Evolutionary conservation across 139 green algal species (phyloP).

Genomic region (Eudorina sp.): DNA sequence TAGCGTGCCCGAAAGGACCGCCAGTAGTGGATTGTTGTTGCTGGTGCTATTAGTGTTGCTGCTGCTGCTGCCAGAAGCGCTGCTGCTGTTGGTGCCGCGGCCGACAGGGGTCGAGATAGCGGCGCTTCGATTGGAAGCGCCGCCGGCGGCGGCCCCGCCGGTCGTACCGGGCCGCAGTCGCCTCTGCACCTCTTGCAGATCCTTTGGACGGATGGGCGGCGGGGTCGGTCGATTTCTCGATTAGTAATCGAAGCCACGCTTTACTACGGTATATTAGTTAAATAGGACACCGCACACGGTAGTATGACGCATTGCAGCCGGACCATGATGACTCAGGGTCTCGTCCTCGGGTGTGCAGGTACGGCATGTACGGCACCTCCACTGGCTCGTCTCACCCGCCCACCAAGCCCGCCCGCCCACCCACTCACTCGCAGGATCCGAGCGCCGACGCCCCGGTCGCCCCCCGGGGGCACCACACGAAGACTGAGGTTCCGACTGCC

Average conservation of each 20-base stretch:
- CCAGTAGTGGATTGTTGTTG: constrained; percentile 15
- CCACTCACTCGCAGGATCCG: constrained; percentile 5
- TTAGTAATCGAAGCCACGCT: too few species aligned
- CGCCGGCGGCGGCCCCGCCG: too few species aligned
- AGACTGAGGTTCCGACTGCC: background rate
- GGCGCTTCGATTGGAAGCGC: too few species aligned
- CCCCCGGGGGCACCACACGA: constrained; percentile 1
- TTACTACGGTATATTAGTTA: too few species aligned
- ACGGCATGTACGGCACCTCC: too few species aligned
- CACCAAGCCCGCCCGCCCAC: background rate
- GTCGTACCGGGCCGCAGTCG: background rate
- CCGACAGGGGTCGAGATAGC: too few species aligned
- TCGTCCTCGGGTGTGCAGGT: too few species aligned
- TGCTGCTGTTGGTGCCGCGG: too few species aligned
- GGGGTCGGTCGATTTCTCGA: background rate
- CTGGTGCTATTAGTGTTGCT: background rate
- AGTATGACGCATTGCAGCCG: too few species aligned
- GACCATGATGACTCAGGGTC: too few species aligned
- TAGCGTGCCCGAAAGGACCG: background rate
- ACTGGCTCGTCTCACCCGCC: too few species aligned
- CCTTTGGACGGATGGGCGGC: background rate
- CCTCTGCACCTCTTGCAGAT: constrained; percentile 11
- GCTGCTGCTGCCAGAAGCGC: background rate
- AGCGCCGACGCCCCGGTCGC: background rate
- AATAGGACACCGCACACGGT: too few species aligned